Base-by-base conservation (phyloP, 2,329 filamentous ascomycete species). In the Arthrinium phaeospermum region DNA sequence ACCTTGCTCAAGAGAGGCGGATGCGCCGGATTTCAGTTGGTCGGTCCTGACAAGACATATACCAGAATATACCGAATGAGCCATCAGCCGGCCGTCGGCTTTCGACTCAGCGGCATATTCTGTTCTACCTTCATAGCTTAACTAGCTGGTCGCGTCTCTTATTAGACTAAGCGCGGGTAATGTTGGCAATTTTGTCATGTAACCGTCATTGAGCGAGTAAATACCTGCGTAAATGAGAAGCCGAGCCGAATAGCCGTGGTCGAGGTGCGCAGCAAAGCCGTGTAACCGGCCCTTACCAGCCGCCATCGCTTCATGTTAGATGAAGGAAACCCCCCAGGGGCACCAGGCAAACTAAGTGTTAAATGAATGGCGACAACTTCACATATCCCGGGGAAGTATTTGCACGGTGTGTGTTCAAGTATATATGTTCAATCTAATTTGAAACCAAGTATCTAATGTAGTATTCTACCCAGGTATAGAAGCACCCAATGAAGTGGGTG, bases 231-330 rank as follows among this genome's bases (percentile, higher is more conserved):
- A 24, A 10, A 27, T 51, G 49, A 27, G n/a, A 27, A 51, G 19
- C n/a, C 7, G 34, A 64, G 57, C 57, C 57, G 57, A n/a, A 41
- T 41, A 64, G 57, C 57, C 57, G 57, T 64, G 19, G 27, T 34
- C 2, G 27, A 34, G 27, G 34, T 34, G 27, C 41, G 57, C 57
- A 64, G 22, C 57, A 30, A 64, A 64, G 57, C 34, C 57, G 57
- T 37, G 57, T 64, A 64, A 41, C 57, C 57, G 34, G 34, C 1
- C 1, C 57, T 61, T 6, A 14, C 7, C 49, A 27, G 49, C 57
- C 13, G 34, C 34, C 57, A 13, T 64, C 57, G 34, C 34, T 64
- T 30, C 27, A 30, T 30, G 27, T 30, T 24, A 34, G 19, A 41
- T 14, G 19, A 10, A 41, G 12, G 57, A 34, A n/a, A 10, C 57